These are phyloP conservation scores for Corniculantispora saksenae DNA, from an alignment of 2,329 filamentous ascomycete genomes.

Conservation along the genomic window DNA sequence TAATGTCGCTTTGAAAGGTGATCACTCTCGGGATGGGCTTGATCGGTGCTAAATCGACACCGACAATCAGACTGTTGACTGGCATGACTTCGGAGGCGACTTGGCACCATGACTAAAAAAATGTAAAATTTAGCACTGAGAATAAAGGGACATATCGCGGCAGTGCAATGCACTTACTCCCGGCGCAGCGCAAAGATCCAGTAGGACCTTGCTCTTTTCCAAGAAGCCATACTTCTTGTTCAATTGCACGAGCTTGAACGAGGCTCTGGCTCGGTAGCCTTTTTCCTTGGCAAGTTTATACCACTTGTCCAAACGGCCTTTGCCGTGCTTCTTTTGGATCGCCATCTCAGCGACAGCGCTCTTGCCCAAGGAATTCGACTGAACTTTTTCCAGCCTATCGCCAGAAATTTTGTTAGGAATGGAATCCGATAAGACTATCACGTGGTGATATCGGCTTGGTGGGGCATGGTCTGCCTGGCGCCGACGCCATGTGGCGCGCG, in stretches of 20 bases:
- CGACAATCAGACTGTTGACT: conserved; percentile 82
- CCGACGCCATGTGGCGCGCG: conserved; percentile 10
- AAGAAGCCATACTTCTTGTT: conserved; percentile 99
- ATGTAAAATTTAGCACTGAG: neutral
- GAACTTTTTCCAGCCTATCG: conserved; percentile 17
- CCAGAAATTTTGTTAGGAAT: conserved; percentile 37
- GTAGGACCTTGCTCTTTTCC: conserved; percentile 90
- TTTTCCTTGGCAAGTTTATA: conserved; percentile 99
- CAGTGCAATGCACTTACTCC: conserved; percentile 61
- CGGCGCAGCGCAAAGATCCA: conserved; percentile 96
- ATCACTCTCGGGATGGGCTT: conserved; percentile 94
- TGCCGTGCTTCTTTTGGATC: conserved; percentile 98
- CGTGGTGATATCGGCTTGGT: conserved; percentile 34
- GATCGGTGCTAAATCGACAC: conserved; percentile 92
- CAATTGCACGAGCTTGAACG: conserved; percentile 96
- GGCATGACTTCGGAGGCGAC: conserved; percentile 97
- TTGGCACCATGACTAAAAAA: conserved; percentile 84
- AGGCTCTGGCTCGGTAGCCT: conserved; percentile 90
- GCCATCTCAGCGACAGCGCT: conserved; percentile 57
- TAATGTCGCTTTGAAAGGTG: conserved; percentile 96
- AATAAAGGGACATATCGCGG: neutral
- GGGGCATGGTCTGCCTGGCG: neutral
- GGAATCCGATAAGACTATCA: conserved; percentile 32
- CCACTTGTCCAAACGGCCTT: conserved; percentile 98
- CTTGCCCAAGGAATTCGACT: neutral